These are phyloP conservation scores for Fraxinus baroniana DNA, from an alignment of 305 asterid species.

Conservation along the genomic window DNA sequence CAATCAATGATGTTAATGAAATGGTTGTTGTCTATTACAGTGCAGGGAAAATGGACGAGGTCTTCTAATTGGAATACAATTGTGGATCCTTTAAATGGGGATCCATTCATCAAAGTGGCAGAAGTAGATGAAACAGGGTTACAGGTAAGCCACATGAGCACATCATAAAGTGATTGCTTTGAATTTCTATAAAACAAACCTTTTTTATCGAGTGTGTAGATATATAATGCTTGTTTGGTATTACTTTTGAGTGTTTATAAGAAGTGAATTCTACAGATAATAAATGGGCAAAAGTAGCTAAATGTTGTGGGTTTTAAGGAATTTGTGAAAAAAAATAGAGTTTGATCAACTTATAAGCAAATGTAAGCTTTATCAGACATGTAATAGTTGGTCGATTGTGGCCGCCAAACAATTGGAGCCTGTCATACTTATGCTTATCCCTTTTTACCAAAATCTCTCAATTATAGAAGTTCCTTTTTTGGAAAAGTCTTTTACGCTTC, in stretches of 20 bases:
- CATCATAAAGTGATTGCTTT: background rate
- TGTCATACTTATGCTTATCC: background rate
- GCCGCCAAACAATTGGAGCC: background rate
- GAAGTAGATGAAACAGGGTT: constrained; percentile 72
- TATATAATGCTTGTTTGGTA: background rate
- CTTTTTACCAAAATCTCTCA: constrained; percentile 1
- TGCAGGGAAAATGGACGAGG: constrained; percentile 78
- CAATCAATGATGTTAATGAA: background rate
- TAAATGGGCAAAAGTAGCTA: background rate
- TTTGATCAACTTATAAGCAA: background rate
- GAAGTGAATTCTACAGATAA: background rate
- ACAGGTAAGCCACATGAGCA: constrained; percentile 38
- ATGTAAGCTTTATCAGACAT: background rate
- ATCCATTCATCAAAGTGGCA: constrained; percentile 79
- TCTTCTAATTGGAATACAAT: constrained; percentile 68
- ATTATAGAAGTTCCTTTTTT: background rate
- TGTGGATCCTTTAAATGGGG: constrained; percentile 90
- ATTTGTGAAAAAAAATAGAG: background rate
- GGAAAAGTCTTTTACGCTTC: constrained; percentile 15
- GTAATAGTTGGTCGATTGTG: background rate
- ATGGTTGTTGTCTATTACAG: constrained; percentile 39
- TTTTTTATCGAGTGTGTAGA: background rate
- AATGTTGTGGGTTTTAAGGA: background rate
- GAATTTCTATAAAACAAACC: background rate
- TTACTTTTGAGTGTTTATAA: background rate